Evolutionary conservation across 805 yeast genomes (phyloP), one percentile per base, ranked within the genome.

Genomic region (Spathaspora arborariae): DNA sequence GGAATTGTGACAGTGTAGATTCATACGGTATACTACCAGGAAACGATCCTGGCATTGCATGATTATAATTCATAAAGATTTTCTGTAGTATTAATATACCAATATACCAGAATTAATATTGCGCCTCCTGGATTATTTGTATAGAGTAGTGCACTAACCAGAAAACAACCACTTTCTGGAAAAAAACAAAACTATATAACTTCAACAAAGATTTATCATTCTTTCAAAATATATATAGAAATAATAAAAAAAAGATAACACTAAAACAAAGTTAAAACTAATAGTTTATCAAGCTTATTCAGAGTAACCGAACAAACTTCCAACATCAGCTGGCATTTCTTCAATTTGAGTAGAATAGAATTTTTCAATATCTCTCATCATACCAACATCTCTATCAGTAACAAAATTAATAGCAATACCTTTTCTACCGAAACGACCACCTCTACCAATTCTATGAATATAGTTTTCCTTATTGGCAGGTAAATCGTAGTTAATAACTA

Each of bases 391-490:
- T 46, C 82, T 83, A 52, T 76, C 78, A 44, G 98, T 91, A 58
- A 91, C 84, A 63, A 92, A 87, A 77, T 91, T 94, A 66, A 92
- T 87, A 51, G 98, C 97, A 52, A 88, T 92, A 77, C 99, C 99
- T 75, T 91, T 92, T 71, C 99, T 82, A 67, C 99, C 99, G 77
- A 92, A 92, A 71, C 99, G 84, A 63, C 99, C 99, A 58, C 96
- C 88, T 75, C 99, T 84, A 70, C 99, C 99, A 62, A 92, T 95
- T 75, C 99, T 82, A 75, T 92, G 99, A 62, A 92, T 86, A 69
- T 94, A 92, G 76, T 88, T 91, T 71, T 91, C 97, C 68, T 86
- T 82, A 75, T 85, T 86, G 56, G 81, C 77, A 39, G 97, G 97
- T 59, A 91, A 73, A 70, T 91, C 98, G 74, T 89, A 91, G 78